phyloP scores from a whole-genome alignment of 768 basidiomycete species.

The Xerocomellus dryophilus region DNA sequence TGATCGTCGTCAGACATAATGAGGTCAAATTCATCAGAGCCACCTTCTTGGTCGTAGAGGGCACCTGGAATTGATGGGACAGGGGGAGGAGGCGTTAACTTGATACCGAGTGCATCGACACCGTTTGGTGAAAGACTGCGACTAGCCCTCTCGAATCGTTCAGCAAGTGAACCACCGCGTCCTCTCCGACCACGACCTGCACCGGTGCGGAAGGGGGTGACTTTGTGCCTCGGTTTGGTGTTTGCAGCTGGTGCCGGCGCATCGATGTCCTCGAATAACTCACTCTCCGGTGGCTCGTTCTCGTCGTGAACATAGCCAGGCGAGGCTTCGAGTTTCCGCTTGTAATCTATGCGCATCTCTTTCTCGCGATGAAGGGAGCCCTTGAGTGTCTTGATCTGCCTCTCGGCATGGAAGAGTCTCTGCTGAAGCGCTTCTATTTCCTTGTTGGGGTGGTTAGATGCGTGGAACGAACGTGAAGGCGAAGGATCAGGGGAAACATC shows the following conservation, averaged over 20 bases:
- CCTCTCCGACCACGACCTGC: slow-evolving; percentile 48
- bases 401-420: slow-evolving; percentile 79
- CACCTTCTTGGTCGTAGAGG: slow-evolving; percentile 24
- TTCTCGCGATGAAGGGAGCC: slow-evolving; percentile 80
- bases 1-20: slow-evolving; percentile 25
- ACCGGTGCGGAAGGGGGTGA: slow-evolving; percentile 54
- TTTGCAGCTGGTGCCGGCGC: slow-evolving; percentile 31
- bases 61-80: slow-evolving; percentile 35
- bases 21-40: slow-evolving; percentile 18
- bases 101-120: slow-evolving; percentile 18
- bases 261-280: slow-evolving; percentile 48
- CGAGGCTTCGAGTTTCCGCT: slow-evolving; percentile 48
- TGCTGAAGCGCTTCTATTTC: slow-evolving; percentile 82
- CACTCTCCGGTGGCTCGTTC: slow-evolving; percentile 39
- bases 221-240: slow-evolving; percentile 38
- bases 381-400: slow-evolving; percentile 81
- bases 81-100: slow-evolving; percentile 28
- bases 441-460: slow-evolving; percentile 71
- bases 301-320: slow-evolving; percentile 37
- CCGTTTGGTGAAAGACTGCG: slow-evolving; percentile 48
- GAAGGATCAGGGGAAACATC: slow-evolving; percentile 65
- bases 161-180: slow-evolving; percentile 55
- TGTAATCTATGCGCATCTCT: slow-evolving; percentile 69
- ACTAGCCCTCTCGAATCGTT: slow-evolving; percentile 59
- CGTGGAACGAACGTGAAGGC: slow-evolving; percentile 58